Evolutionary conservation across 108 stramenopile genomes (phyloP).

Genomic region (Epithemia pelagica): DNA sequence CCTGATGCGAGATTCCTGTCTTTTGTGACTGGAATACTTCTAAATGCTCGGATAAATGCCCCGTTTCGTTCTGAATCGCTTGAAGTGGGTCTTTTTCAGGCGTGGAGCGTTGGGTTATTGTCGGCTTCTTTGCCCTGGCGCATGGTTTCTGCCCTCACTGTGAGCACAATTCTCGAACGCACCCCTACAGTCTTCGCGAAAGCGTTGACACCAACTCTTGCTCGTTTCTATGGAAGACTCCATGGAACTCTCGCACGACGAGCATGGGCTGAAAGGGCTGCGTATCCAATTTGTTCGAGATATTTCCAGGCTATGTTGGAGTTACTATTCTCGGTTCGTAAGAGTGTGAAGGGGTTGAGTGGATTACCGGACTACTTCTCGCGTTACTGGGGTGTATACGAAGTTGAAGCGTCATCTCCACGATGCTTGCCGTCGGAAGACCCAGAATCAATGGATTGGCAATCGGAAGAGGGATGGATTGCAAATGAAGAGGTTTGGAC

Average conservation of each 20-base stretch:
- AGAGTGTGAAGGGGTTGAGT: slow-evolving; percentile 7
- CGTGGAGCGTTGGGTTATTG: slow-evolving; percentile 74
- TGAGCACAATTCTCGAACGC: slow-evolving; percentile 60
- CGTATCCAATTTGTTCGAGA: slow-evolving; percentile 71
- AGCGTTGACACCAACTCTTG: slow-evolving; percentile 37
- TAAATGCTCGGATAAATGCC: slow-evolving; percentile 40
- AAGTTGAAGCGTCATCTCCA: slow-evolving; percentile 63
- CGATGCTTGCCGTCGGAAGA: not conserved
- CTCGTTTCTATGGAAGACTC: slow-evolving; percentile 51
- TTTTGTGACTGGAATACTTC: slow-evolving; percentile 60
- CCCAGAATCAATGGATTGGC: slow-evolving; percentile 27
- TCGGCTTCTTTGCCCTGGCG: slow-evolving; percentile 78
- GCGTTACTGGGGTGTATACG: slow-evolving; percentile 20
- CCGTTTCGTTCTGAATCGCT: slow-evolving; percentile 23
- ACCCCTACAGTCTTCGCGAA: slow-evolving; percentile 36
- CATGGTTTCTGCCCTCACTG: slow-evolving; percentile 70
- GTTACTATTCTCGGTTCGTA: slow-evolving; percentile 47
- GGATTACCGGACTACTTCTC: slow-evolving; percentile 19
- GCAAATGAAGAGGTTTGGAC: slow-evolving; percentile 68
- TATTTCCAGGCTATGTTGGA: slow-evolving; percentile 79
- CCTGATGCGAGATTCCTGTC: slow-evolving; percentile 72
- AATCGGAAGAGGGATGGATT: slow-evolving; percentile 65
- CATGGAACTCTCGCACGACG: slow-evolving; percentile 51
- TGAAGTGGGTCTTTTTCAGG: slow-evolving; percentile 50
- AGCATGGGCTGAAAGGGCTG: slow-evolving; percentile 81